phyloP scores from a whole-genome alignment of 1,139 yeast genomes.

The Pichia sp. region DNA sequence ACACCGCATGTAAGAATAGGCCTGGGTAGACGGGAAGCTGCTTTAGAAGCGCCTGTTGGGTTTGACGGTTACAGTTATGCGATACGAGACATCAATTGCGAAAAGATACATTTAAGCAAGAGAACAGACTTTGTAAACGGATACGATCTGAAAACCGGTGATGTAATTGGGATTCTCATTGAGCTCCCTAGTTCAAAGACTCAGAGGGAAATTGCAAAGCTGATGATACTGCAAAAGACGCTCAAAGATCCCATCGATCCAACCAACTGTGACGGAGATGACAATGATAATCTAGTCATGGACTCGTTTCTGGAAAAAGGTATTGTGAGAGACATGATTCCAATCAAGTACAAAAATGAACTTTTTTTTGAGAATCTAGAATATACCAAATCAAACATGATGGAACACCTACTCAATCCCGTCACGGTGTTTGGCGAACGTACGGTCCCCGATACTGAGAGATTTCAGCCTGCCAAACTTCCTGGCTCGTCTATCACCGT shows the following conservation, averaged over 20 bases:
- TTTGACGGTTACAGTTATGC: constrained; percentile 94
- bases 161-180: constrained; percentile 74
- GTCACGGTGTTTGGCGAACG: constrained; percentile 62
- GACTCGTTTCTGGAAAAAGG: constrained; percentile 16
- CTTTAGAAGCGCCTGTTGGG: constrained; percentile 93
- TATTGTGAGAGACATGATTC: constrained; percentile 74
- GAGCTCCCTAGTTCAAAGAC: constrained; percentile 48
- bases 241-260: constrained; percentile 19
- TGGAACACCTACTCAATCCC: constrained; percentile 72
- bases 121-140: constrained; percentile 32
- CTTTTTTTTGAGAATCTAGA: constrained; percentile 83
- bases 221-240: constrained; percentile 26
- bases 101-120: constrained; percentile 66
- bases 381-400: constrained; percentile 64
- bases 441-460: constrained; percentile 37
- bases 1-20: constrained; percentile 63
- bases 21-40: constrained; percentile 74
- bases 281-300: background rate
- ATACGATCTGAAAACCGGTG: constrained; percentile 59
- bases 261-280: background rate
- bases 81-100: constrained; percentile 73
- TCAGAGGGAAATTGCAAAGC: constrained; percentile 33
- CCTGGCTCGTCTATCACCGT: constrained; percentile 55
- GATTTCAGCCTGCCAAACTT: constrained; percentile 35
- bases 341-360: constrained; percentile 73